Evolutionary conservation across 1,284 basidiomycete genomes (phyloP).

Genomic region (Ustilago bromivora): DNA sequence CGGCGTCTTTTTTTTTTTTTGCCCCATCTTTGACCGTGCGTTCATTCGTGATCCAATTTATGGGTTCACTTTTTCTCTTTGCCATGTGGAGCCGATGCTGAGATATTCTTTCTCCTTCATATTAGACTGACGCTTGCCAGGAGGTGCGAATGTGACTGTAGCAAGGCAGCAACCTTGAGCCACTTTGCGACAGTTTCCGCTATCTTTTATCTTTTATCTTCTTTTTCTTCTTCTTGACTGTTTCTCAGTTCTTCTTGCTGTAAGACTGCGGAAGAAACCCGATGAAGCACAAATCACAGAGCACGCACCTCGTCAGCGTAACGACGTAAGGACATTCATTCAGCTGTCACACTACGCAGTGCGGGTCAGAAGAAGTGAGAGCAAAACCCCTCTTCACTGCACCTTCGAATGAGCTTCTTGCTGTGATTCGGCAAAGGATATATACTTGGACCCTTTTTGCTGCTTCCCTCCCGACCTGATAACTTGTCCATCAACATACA

Average conservation of each 20-base stretch:
- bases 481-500: constrained; percentile 9
- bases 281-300: neutral
- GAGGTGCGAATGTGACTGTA: constrained; percentile 22
- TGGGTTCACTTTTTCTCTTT: neutral
- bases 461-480: neutral
- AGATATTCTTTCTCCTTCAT: neutral
- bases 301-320: constrained; percentile 2
- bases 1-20: neutral
- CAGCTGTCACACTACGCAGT: constrained; percentile 3
- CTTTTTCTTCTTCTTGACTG: neutral
- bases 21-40: neutral
- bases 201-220: constrained; percentile 7
- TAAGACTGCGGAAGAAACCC: constrained; percentile 1
- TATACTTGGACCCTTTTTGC: constrained; percentile 11
- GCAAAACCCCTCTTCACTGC: neutral
- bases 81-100: constrained; percentile 4
- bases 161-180: constrained; percentile 18
- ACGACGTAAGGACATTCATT: neutral
- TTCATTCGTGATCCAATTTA: too few species aligned
- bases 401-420: constrained; percentile 6
- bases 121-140: constrained; percentile 3
- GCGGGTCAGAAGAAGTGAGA: neutral
- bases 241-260: neutral
- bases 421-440: constrained; percentile 14
- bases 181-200: neutral